phyloP scores from a whole-genome alignment of 1,284 basidiomycete species.

The Ustilago loliicola region DNA sequence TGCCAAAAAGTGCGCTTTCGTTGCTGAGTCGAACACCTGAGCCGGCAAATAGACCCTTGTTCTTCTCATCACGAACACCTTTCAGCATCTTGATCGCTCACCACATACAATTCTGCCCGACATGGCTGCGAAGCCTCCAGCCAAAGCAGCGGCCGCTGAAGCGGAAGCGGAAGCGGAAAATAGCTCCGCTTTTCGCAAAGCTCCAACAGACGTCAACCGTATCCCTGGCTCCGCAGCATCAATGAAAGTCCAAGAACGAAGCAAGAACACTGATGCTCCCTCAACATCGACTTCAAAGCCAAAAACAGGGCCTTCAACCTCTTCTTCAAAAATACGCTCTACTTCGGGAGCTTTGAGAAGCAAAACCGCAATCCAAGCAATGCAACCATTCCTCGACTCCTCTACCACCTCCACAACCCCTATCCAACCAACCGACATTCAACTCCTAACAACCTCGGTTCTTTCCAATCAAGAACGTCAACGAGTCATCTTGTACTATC shows the following conservation, averaged over 20 bases:
- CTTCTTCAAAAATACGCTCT: background rate
- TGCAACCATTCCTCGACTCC: constrained; percentile 40
- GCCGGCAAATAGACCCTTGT: background rate
- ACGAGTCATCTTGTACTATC: constrained; percentile 30
- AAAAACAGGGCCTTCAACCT: background rate
- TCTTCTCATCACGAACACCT: background rate
- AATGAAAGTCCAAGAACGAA: constrained; percentile 41
- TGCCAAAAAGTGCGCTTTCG: constrained; percentile 11
- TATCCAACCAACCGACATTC: constrained; percentile 51
- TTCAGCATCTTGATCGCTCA: background rate
- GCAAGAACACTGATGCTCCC: background rate
- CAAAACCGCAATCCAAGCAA: constrained; percentile 25
- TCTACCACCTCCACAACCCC: constrained; percentile 24
- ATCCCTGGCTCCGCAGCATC: constrained; percentile 44
- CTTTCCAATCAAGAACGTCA: constrained; percentile 44
- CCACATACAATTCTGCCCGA: background rate
- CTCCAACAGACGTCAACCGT: constrained; percentile 30
- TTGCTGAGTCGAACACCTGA: constrained; percentile 1
- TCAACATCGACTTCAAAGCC: background rate
- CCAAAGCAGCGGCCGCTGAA: background rate
- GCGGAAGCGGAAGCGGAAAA: background rate
- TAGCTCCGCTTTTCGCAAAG: constrained; percentile 23
- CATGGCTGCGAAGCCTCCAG: constrained; percentile 1
- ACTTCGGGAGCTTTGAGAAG: background rate
- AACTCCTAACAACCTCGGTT: constrained; percentile 50